These are phyloP conservation scores for Uronychia setigera DNA, from an alignment of 73 alveolate species.

Conservation along the genomic window DNA sequence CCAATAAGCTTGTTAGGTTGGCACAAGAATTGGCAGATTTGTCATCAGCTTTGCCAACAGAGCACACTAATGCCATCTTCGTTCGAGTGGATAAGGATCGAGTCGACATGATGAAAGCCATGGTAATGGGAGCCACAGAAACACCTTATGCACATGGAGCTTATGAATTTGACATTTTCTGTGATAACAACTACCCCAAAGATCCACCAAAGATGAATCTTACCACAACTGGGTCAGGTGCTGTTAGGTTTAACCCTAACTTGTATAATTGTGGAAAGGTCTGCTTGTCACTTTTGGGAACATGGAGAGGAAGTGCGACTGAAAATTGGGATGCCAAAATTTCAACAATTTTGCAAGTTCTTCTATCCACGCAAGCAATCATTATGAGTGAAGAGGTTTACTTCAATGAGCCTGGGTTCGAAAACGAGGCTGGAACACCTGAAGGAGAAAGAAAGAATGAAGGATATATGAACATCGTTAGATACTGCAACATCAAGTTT, in stretches of 20 bases:
- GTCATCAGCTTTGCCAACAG: conserved; percentile 93
- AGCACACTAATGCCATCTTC: conserved; percentile 94
- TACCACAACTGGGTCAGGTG: conserved; percentile 94
- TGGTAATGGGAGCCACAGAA: conserved; percentile 94
- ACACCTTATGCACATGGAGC: conserved; percentile 99
- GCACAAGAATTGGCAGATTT: conserved; percentile 97
- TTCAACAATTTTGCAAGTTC: conserved; percentile 94
- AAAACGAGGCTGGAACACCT: conserved; percentile 94
- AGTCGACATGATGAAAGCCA: conserved; percentile 95
- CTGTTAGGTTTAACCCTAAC: conserved; percentile 96
- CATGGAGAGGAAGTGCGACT: conserved; percentile 98
- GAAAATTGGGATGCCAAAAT: conserved; percentile 98
- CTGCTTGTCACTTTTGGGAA: conserved; percentile 93
- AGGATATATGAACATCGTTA: conserved; percentile 95
- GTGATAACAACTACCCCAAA: conserved; percentile 96
- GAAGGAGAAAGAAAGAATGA: conserved; percentile 95
- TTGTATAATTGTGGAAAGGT: conserved; percentile 97
- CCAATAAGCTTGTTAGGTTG: conserved; percentile 79
- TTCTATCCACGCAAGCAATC: conserved; percentile 91
- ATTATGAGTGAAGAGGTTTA: conserved; percentile 97
- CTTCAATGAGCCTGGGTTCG: conserved; percentile 98
- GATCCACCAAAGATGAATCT: conserved; percentile 94
- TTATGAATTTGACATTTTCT: conserved; percentile 92
- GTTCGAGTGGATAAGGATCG: conserved; percentile 93
- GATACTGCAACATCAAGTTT: conserved; percentile 92